A percentile compares a stretch with the other conserved stretches of the same genome.
Evolutionary conservation across 2,329 filamentous ascomycete genomes (phyloP).

Genomic region (Fusarium paranaense): DNA sequence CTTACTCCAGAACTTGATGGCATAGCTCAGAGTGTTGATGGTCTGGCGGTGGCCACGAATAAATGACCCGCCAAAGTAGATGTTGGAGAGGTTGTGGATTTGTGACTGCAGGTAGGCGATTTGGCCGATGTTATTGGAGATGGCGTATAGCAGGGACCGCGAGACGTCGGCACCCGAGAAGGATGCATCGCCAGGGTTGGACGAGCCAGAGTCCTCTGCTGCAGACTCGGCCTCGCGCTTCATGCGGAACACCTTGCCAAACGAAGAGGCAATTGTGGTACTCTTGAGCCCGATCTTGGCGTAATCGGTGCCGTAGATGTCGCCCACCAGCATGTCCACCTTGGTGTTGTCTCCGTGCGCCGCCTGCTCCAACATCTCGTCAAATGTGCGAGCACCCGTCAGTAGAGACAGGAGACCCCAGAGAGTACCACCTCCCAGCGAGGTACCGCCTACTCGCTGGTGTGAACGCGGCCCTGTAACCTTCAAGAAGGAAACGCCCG

Average conservation of each 20-base stretch:
- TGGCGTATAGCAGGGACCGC: constrained; percentile 90
- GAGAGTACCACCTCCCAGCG: constrained; percentile 94
- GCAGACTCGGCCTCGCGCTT: constrained; percentile 85
- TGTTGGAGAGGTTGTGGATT: constrained; percentile 89
- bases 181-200: constrained; percentile 55
- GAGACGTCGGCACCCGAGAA: constrained; percentile 90
- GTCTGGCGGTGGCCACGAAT: constrained; percentile 97
- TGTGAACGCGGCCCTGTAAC: constrained; percentile 90
- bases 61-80: constrained; percentile 98
- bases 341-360: constrained; percentile 91
- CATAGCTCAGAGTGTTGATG: constrained; percentile 96
- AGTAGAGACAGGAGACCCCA: constrained; percentile 94
- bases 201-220: constrained; percentile 77
- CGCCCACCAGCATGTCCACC: constrained; percentile 96
- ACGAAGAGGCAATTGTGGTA: constrained; percentile 94
- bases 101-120: constrained; percentile 98
- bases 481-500: constrained; percentile 96
- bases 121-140: constrained; percentile 98
- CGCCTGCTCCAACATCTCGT: constrained; percentile 95
- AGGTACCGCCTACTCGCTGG: constrained; percentile 93
- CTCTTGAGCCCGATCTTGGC: constrained; percentile 96
- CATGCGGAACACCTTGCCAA: constrained; percentile 96
- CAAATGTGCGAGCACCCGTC: constrained; percentile 94
- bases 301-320: constrained; percentile 97
- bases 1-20: constrained; percentile 97